Evolutionary conservation across 495 filamentous ascomycete genomes (phyloP), one percentile per base, ranked within the genome.

Genomic region (Letharia columbiana): DNA sequence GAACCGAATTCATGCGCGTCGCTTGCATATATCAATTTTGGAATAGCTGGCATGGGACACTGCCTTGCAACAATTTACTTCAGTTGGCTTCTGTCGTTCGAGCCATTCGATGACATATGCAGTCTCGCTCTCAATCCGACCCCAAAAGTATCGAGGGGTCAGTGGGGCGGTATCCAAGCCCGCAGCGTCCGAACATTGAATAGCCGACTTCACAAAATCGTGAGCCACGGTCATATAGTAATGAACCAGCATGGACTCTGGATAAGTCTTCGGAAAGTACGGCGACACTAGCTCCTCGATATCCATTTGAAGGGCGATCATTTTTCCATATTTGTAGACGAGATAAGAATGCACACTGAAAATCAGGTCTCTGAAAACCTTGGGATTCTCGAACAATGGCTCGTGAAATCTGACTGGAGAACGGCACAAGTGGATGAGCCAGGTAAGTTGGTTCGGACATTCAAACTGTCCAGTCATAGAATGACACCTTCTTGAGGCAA

Each of bases 261-360:
- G 61, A 40, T 54, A 63, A 33, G 35, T 3, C 44, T 49, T 52
- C 28, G 6, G 35, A 17, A 63, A 63, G 41, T 54, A 63, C 12
- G 61, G 61, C 33, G n/a, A 35, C 15, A 52, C 7, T 13, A 50
- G 47, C 6, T 13, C 35, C n/a, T 63, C 45, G 61, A 35, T 28
- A 6, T 33, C 23, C 33, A 33, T 13, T 12, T 50, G 28, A 9
- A 35, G 31, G 31, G 45, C 13, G 17, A 39, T 39, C 61, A 11
- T 23, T 4, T 0, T 40, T 47, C 23, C 20, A n/a, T 4, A 45
- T 28, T 61, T 31, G 60, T 33, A 33, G 23, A 45, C 9, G 12
- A 45, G 2, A 20, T 31, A 28, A 8, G 20, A 8, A 20, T 56
- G 13, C 49, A 56, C n/a, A 28, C 9, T 35, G 45, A n/a, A 10